Percentiles rank a stretch among this genome's conserved stretches.
These are phyloP conservation scores for Myotisia sp. DNA, from an alignment of 2,329 filamentous ascomycete species.

Conservation along the genomic window DNA sequence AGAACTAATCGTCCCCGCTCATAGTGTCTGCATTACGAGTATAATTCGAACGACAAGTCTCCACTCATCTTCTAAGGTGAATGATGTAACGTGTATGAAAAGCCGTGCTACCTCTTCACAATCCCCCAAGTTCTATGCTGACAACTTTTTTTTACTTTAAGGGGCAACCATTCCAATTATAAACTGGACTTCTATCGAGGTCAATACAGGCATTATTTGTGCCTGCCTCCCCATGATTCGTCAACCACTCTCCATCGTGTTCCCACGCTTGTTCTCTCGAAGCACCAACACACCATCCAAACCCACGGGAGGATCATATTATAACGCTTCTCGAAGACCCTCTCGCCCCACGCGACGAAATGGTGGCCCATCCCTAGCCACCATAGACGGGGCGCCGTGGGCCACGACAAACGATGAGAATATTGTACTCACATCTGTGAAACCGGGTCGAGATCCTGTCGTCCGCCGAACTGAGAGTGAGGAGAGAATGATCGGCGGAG, in stretches of 20 bases:
- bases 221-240: constrained; percentile 21
- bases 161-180: constrained; percentile 3
- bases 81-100: constrained; percentile 10
- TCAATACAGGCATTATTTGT: constrained; percentile 24
- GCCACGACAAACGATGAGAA: constrained; percentile 6
- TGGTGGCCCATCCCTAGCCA: constrained; percentile 1
- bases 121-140: neutral
- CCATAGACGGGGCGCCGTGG: constrained; percentile 2
- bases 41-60: constrained; percentile 24
- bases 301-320: neutral
- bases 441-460: constrained; percentile 1
- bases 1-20: neutral
- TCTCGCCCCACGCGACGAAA: neutral
- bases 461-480: constrained; percentile 7
- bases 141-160: neutral
- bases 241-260: constrained; percentile 7
- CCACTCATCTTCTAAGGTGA: neutral
- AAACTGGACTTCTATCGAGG: constrained; percentile 24
- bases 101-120: no score
- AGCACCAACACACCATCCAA: no score
- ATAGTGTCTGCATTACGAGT: constrained; percentile 28
- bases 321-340: neutral
- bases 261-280: constrained; percentile 4
- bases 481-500: constrained; percentile 6
- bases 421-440: constrained; percentile 6